Conservation (phyloP, 768 basidiomycete genomes). For the Kondoa subrosea region DNA sequence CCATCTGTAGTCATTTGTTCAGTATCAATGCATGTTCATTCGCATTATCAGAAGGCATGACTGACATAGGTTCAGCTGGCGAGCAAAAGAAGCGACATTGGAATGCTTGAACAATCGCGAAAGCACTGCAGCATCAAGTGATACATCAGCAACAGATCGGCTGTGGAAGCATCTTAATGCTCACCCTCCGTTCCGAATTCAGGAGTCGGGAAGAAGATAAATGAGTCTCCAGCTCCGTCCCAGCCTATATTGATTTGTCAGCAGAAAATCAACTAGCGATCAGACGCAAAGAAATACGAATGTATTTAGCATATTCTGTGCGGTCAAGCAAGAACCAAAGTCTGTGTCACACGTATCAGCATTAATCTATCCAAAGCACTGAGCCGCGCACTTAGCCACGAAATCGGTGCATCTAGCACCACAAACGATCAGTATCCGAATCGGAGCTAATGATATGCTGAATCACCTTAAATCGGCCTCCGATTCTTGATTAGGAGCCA, state of each 20-base stretch:
- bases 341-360: not conserved
- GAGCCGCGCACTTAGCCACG: constrained; percentile 5
- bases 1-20: too few species aligned
- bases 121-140: not conserved
- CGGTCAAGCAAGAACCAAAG: constrained; percentile 1
- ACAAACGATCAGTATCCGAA: too few species aligned
- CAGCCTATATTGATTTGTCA: too few species aligned
- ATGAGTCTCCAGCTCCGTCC: not conserved
- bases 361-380: not conserved
- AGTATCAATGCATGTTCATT: too few species aligned
- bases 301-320: constrained; percentile 2
- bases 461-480: too few species aligned
- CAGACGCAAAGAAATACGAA: too few species aligned
- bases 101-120: constrained; percentile 5
- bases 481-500: not conserved
- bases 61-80: constrained; percentile 1
- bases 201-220: constrained; percentile 6
- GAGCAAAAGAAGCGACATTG: not conserved
- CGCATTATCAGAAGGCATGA: not conserved
- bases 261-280: too few species aligned
- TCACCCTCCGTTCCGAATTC: not conserved
- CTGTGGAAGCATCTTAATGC: too few species aligned
- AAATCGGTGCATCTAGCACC: constrained; percentile 1
- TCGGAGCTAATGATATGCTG: too few species aligned
- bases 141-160: too few species aligned